Evolutionary conservation across 1,284 basidiomycete species (phyloP).

Genomic region (Malassezia globosa): DNA sequence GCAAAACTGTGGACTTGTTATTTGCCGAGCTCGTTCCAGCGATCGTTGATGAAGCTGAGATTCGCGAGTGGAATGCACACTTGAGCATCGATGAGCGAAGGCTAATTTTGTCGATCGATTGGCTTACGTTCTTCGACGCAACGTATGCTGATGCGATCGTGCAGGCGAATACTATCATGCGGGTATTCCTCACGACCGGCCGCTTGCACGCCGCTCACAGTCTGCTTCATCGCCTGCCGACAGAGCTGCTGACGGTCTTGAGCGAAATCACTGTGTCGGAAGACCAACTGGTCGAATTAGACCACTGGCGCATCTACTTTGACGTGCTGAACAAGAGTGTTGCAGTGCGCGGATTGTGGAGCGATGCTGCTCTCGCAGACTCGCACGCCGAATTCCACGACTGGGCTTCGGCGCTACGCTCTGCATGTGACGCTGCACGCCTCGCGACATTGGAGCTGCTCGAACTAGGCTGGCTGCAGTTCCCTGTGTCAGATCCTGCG

Average conservation of each 20-base stretch:
- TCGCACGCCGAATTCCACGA: conserved; percentile 28
- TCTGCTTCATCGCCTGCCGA: conserved; percentile 32
- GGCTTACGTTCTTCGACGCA: conserved; percentile 63
- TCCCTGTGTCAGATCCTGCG: conserved; percentile 19
- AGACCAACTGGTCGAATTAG: conserved; percentile 32
- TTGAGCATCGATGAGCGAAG: conserved; percentile 43
- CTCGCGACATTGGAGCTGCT: conserved; percentile 48
- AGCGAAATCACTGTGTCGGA: conserved; percentile 17
- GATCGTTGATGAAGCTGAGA: not conserved
- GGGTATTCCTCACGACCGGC: conserved; percentile 34
- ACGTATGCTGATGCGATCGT: conserved; percentile 41
- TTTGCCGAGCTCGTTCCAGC: conserved; percentile 53
- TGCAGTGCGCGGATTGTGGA: conserved; percentile 31
- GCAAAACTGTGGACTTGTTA: conserved; percentile 62
- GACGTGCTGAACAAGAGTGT: conserved; percentile 31
- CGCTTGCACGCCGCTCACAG: conserved; percentile 36
- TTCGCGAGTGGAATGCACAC: conserved; percentile 9
- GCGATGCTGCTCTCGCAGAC: conserved; percentile 3
- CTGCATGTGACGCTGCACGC: conserved; percentile 48
- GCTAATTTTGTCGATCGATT: conserved; percentile 78
- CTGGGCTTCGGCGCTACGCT: conserved; percentile 23
- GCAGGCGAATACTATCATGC: conserved; percentile 35
- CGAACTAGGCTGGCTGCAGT: conserved; percentile 51
- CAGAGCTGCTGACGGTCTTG: conserved; percentile 23
- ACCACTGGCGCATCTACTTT: conserved; percentile 42